These are phyloP conservation scores for Candida khao-thaluensis DNA, from an alignment of 805 yeast genomes.

Conservation along the genomic window DNA sequence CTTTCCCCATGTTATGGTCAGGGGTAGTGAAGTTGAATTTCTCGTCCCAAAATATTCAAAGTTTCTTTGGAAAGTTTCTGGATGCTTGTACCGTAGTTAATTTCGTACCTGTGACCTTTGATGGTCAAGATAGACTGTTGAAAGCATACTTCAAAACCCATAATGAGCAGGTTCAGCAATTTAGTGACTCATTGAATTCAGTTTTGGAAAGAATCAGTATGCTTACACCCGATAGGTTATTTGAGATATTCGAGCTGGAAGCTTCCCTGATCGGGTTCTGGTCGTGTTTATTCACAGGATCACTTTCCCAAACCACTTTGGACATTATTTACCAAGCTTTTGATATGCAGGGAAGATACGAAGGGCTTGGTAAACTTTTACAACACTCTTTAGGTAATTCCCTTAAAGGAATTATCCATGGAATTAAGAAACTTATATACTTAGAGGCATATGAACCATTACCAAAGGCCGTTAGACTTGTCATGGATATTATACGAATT, in stretches of 20 bases:
- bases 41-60: conserved; percentile 1
- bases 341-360: conserved; percentile 68
- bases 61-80: conserved; percentile 6
- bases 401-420: conserved; percentile 48
- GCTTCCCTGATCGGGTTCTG: conserved; percentile 62
- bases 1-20: conserved; percentile 33
- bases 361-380: conserved; percentile 62
- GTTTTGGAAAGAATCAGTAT: conserved; percentile 25
- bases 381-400: conserved; percentile 41
- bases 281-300: conserved; percentile 70
- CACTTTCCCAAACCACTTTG: conserved; percentile 66
- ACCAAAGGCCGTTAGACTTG: conserved; percentile 68
- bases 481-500: conserved; percentile 69
- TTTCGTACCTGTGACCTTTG: conserved; percentile 11
- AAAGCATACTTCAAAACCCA: conserved; percentile 7
- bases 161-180: conserved; percentile 3
- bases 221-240: conserved; percentile 26
- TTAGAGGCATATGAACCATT: conserved; percentile 65
- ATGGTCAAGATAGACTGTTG: conserved; percentile 5
- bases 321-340: conserved; percentile 72
- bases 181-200: conserved; percentile 11
- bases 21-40: conserved; percentile 5
- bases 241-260: conserved; percentile 21
- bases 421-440: conserved; percentile 44
- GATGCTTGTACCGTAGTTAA: conserved; percentile 10